Conservation (phyloP, 106 monocot genomes). For the Chionographis japonica region DNA sequence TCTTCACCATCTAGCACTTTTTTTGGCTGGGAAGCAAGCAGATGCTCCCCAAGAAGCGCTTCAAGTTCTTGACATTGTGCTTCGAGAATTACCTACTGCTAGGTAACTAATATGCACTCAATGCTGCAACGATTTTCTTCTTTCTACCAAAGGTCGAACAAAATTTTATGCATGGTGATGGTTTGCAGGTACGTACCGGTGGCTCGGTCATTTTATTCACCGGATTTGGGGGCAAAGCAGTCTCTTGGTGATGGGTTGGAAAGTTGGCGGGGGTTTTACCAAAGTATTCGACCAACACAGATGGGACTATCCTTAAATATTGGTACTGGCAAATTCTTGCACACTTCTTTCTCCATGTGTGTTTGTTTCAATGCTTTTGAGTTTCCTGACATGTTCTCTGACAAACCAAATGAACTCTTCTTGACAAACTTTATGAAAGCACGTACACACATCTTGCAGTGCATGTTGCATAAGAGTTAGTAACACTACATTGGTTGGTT, state of each 20-base stretch:
- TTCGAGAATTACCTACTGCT: slow-evolving; percentile 69
- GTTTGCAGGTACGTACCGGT: slow-evolving; percentile 63
- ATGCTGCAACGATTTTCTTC: too few relatives aligned
- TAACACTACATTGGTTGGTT: too few relatives aligned
- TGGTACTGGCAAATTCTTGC: slow-evolving; percentile 29
- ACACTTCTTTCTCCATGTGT: background rate
- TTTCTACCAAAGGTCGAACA: background rate
- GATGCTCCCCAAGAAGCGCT: slow-evolving; percentile 96
- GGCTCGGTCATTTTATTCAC: slow-evolving; percentile 87
- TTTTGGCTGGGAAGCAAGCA: slow-evolving; percentile 64
- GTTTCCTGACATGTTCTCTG: too few relatives aligned
- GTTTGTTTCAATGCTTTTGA: too few relatives aligned
- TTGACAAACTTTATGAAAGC: too few relatives aligned
- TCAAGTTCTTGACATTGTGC: slow-evolving; percentile 89
- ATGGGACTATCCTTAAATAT: slow-evolving; percentile 97
- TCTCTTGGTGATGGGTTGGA: slow-evolving; percentile 88
- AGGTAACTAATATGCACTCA: slow-evolving; percentile 19
- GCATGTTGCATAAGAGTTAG: too few relatives aligned
- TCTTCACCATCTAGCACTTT: slow-evolving; percentile 66
- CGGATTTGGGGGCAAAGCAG: slow-evolving; percentile 59
- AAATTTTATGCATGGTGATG: background rate
- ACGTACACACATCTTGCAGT: too few relatives aligned
- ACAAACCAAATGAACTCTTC: too few relatives aligned
- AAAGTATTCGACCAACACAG: slow-evolving; percentile 95
- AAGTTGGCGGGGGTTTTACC: slow-evolving; percentile 98